A percentile compares a stretch with the other conserved stretches of the same genome.
phyloP scores from a whole-genome alignment of 164 flowering plant species.

The Chloranthus sessilifolius region DNA sequence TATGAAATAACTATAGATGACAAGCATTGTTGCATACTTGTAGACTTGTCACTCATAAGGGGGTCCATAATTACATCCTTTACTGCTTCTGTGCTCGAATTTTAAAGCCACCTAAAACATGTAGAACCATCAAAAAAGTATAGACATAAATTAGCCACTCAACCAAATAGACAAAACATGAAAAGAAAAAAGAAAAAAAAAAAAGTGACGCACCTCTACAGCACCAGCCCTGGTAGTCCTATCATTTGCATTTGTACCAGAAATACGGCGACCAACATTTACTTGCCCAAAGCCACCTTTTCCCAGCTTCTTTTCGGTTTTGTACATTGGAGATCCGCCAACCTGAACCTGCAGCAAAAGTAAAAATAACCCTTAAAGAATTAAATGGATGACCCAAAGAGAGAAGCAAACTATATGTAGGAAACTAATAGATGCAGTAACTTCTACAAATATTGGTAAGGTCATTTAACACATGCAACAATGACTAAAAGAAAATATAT shows the following conservation, averaged over 20 bases:
- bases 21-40: no score
- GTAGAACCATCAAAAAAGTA: neutral
- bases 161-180: no score
- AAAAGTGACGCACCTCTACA: conserved; percentile 43
- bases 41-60: conserved; percentile 93
- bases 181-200: neutral
- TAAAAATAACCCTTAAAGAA: conserved; percentile 1
- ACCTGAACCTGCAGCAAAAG: conserved; percentile 69
- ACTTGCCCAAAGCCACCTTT: conserved; percentile 97
- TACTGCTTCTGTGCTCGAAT: conserved; percentile 82
- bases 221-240: conserved; percentile 53
- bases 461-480: no score
- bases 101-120: conserved; percentile 67
- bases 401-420: neutral
- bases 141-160: neutral
- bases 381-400: neutral
- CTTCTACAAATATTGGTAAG: no score
- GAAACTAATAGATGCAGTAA: neutral
- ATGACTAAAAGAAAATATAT: no score
- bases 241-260: conserved; percentile 31
- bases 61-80: conserved; percentile 87
- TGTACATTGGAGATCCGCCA: conserved; percentile 69
- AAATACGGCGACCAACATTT: conserved; percentile 66
- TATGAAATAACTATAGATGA: no score
- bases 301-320: conserved; percentile 68